phyloP scores from a whole-genome alignment of 176 grass and related monocot species.

The Puya raimondii region DNA sequence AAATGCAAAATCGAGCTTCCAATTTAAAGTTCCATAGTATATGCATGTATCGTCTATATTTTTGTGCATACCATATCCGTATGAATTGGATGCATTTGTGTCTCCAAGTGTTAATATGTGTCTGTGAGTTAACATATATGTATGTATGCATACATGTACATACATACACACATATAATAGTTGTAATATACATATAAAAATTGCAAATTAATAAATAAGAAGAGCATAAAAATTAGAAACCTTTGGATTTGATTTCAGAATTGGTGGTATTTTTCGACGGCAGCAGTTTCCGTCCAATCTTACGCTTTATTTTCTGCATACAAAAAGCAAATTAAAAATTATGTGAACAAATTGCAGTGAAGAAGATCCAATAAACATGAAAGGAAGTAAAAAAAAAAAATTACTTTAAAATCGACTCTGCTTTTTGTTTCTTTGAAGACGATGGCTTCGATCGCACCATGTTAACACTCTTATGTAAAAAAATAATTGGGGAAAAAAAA shows the following conservation, averaged over 20 bases:
- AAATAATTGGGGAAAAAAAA: no score
- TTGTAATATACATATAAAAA: background rate
- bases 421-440: slow-evolving; percentile 39
- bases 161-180: no score
- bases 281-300: slow-evolving; percentile 80
- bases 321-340: background rate
- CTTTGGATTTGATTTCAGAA: slow-evolving; percentile 77
- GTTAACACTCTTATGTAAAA: no score
- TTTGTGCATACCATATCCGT: no score
- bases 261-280: slow-evolving; percentile 86
- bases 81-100: no score
- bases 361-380: background rate
- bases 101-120: no score
- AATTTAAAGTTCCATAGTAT: no score
- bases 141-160: no score
- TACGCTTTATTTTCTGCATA: slow-evolving; percentile 71
- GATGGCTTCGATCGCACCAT: background rate
- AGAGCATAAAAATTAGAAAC: slow-evolving; percentile 7
- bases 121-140: background rate
- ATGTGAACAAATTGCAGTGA: background rate
- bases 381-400: background rate
- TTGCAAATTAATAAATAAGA: background rate
- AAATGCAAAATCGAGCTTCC: no score
- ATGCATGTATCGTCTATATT: no score
- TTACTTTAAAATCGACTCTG: slow-evolving; percentile 62